Evolutionary conservation across 352 stramenopile species (phyloP).

Genomic region (Globisporangium emineosum): DNA sequence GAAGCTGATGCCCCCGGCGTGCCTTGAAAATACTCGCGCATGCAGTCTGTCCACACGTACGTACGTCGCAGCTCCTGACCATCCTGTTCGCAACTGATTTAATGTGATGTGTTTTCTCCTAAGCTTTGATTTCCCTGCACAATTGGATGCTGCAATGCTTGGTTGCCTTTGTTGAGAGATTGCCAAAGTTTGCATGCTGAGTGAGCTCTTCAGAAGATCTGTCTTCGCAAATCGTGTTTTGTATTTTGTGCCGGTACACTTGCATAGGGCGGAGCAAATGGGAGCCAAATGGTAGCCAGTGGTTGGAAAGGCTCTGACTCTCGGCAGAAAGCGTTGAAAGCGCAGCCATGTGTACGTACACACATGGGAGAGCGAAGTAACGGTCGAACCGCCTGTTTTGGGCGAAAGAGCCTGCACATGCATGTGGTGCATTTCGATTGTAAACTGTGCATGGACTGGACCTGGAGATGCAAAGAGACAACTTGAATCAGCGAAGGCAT

Average conservation of each 20-base stretch:
- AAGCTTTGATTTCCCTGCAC: neutral
- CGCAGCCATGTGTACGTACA: conserved; percentile 7
- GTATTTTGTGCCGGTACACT: neutral
- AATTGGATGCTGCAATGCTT: neutral
- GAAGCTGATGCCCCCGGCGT: neutral
- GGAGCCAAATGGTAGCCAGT: too few relatives aligned
- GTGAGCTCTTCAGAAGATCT: neutral
- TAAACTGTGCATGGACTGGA: neutral
- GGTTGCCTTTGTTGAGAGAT: neutral
- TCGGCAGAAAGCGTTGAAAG: neutral
- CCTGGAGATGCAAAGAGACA: neutral
- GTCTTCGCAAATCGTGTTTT: neutral
- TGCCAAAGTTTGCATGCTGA: neutral
- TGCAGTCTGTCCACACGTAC: neutral
- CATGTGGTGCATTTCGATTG: neutral
- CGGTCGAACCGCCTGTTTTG: neutral
- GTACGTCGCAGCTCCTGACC: neutral
- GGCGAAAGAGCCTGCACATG: neutral
- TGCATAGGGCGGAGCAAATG: neutral
- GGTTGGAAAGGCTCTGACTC: neutral
- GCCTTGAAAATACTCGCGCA: neutral
- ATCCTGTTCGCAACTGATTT: conserved; percentile 8
- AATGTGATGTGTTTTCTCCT: conserved; percentile 8
- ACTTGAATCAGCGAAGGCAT: neutral
- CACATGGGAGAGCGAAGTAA: neutral